phyloP scores from a whole-genome alignment of 441 rosid genomes.

The Arabidopsis lyrata region DNA sequence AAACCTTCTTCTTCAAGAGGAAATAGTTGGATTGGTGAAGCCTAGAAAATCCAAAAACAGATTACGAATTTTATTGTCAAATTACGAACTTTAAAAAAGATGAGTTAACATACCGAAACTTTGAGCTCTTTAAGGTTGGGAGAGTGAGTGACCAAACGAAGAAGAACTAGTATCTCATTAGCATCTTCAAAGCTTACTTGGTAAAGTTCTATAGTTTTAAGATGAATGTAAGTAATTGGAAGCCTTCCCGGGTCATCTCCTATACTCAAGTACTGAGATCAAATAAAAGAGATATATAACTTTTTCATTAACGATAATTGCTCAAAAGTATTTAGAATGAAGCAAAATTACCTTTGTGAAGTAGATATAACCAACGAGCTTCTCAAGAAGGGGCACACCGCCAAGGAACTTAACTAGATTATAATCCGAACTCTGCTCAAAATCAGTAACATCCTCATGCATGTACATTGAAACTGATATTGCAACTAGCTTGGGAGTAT shows the following conservation, averaged over 20 bases:
- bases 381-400: conserved; percentile 82
- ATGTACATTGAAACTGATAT: conserved; percentile 88
- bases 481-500: conserved; percentile 70
- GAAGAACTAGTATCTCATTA: conserved; percentile 79
- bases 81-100: conserved; percentile 23
- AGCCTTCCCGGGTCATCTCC: conserved; percentile 74
- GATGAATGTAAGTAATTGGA: conserved; percentile 62
- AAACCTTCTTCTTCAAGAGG: conserved; percentile 61
- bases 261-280: conserved; percentile 80
- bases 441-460: conserved; percentile 80
- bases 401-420: conserved; percentile 85
- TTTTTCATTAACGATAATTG: background rate
- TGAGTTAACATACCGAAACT: conserved; percentile 67
- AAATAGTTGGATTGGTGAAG: conserved; percentile 63
- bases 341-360: conserved; percentile 77
- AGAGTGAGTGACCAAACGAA: conserved; percentile 78
- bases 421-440: conserved; percentile 84
- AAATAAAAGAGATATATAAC: conserved; percentile 10
- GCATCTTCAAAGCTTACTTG: conserved; percentile 94
- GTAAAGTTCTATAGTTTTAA: conserved; percentile 71
- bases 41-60: conserved; percentile 40
- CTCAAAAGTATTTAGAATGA: background rate
- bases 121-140: conserved; percentile 83
- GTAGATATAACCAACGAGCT: conserved; percentile 80
- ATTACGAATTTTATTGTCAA: background rate